phyloP scores from a whole-genome alignment of 345 rosid species.

The Sonneratia caseolaris region DNA sequence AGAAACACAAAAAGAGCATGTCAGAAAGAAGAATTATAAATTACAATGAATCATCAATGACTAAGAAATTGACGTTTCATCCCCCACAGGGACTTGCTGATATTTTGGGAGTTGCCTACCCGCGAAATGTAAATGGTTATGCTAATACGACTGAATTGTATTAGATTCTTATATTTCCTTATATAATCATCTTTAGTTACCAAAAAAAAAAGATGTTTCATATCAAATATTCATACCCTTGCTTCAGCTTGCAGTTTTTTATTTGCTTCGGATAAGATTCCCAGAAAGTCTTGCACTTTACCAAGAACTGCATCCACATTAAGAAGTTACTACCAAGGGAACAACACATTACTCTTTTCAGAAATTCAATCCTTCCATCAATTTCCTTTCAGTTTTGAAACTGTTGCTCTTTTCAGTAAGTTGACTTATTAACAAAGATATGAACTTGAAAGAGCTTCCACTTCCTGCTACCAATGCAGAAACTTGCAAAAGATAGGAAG shows the following conservation, averaged over 20 bases:
- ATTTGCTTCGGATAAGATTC: constrained; percentile 64
- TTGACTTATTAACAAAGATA: not conserved
- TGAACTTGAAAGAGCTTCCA: not conserved
- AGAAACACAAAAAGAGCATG: not conserved
- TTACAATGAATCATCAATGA: not conserved
- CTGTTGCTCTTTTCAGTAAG: not conserved
- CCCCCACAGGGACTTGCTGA: no score
- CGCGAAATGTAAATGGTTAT: no score
- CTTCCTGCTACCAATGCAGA: not conserved
- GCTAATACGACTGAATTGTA: no score
- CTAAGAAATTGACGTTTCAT: not conserved
- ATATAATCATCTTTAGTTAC: no score
- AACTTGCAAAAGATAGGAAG: not conserved
- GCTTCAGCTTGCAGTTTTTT: constrained; percentile 47
- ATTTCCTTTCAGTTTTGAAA: not conserved
- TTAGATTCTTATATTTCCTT: no score
- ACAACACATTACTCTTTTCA: not conserved
- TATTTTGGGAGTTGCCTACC: no score
- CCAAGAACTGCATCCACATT: constrained; percentile 41
- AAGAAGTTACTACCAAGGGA: not conserved
- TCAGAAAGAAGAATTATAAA: not conserved
- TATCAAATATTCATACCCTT: constrained; percentile 24
- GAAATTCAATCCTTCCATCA: not conserved
- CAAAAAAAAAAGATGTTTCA: not conserved
- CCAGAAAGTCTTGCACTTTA: constrained; percentile 60